phyloP scores from a whole-genome alignment of 1,139 yeast genomes.

The Geotrichum candidum region DNA sequence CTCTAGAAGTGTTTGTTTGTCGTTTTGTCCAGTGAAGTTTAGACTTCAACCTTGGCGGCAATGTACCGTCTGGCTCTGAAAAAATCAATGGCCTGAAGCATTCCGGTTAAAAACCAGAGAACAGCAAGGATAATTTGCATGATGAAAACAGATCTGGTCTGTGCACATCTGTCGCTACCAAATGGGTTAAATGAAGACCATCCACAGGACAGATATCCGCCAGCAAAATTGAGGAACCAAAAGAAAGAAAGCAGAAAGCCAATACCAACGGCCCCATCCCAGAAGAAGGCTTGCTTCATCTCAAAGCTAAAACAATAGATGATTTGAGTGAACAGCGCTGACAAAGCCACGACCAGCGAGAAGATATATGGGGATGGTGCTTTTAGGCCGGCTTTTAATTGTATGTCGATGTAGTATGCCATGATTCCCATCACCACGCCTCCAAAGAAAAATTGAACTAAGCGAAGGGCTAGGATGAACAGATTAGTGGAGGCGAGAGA shows the following conservation, averaged over 20 bases:
- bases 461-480: conserved; percentile 26
- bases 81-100: conserved; percentile 17
- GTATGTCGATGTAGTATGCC: conserved; percentile 26
- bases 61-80: conserved; percentile 2
- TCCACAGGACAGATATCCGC: conserved; percentile 22
- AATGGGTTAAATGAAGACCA: conserved; percentile 33
- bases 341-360: conserved; percentile 26
- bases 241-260: conserved; percentile 29
- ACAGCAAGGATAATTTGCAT: conserved; percentile 26
- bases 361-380: conserved; percentile 28
- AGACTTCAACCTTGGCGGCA: background rate
- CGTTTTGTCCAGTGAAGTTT: background rate
- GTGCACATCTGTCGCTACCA: conserved; percentile 29
- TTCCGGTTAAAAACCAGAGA: conserved; percentile 28
- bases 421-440: conserved; percentile 31
- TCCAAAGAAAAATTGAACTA: conserved; percentile 32
- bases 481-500: conserved; percentile 28
- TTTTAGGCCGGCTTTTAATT: conserved; percentile 17
- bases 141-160: conserved; percentile 28
- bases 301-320: conserved; percentile 29
- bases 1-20: background rate
- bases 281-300: conserved; percentile 23
- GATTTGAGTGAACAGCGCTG: conserved; percentile 28
- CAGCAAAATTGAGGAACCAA: conserved; percentile 28
- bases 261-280: conserved; percentile 28